phyloP scores from a whole-genome alignment of 2,329 filamentous ascomycete genomes.

The Thielaviopsis euricoi region DNA sequence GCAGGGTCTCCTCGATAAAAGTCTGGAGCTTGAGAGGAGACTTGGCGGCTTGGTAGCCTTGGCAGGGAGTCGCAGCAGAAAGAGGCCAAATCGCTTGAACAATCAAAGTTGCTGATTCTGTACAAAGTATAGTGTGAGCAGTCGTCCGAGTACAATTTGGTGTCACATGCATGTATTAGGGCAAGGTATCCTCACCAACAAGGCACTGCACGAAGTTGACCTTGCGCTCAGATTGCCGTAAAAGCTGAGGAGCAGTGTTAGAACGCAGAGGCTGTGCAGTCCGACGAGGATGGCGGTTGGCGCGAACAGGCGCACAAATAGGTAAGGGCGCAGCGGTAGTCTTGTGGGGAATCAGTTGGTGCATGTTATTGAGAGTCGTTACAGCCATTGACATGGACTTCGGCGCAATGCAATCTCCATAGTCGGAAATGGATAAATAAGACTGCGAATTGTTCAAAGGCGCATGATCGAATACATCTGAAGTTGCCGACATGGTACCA shows the following conservation, averaged over 20 bases:
- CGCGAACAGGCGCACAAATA: slow-evolving; percentile 36
- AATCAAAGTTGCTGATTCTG: slow-evolving; percentile 94
- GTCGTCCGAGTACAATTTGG: background rate
- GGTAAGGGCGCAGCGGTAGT: slow-evolving; percentile 24
- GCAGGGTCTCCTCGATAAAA: slow-evolving; percentile 94
- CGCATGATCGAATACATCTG: slow-evolving; percentile 1
- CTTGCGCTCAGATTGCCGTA: slow-evolving; percentile 83
- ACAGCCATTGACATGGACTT: background rate
- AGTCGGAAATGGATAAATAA: slow-evolving; percentile 54
- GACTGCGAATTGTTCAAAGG: slow-evolving; percentile 51
- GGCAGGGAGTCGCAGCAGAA: slow-evolving; percentile 56
- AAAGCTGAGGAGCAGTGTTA: slow-evolving; percentile 41
- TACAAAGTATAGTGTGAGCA: background rate
- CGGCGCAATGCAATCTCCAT: slow-evolving; percentile 55
- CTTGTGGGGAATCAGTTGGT: slow-evolving; percentile 15
- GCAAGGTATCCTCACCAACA: slow-evolving; percentile 65
- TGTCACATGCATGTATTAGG: slow-evolving; percentile 16
- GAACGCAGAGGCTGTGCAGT: slow-evolving; percentile 42
- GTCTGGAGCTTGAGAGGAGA: slow-evolving; percentile 77
- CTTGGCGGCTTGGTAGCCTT: slow-evolving; percentile 54
- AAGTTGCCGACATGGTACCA: slow-evolving; percentile 3
- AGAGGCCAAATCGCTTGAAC: slow-evolving; percentile 95
- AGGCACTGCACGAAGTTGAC: slow-evolving; percentile 91
- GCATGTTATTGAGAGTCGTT: slow-evolving; percentile 48
- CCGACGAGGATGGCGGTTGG: slow-evolving; percentile 34